Percentiles rank a stretch among this genome's conserved stretches.
Conservation (phyloP, 1,284 basidiomycete species). For the Puccinia polysora region DNA sequence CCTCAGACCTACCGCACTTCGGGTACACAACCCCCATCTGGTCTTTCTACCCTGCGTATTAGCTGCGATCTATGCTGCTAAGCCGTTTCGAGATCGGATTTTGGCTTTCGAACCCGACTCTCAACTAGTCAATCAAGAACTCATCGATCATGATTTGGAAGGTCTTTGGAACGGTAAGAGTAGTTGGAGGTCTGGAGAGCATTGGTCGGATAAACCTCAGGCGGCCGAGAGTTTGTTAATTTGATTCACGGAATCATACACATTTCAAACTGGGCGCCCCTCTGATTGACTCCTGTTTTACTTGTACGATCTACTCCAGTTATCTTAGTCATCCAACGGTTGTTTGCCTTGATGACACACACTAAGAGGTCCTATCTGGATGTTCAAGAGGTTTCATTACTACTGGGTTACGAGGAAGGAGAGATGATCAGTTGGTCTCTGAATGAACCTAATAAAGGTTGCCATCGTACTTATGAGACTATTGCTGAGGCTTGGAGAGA, state of each 20-base stretch:
- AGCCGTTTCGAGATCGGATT: conserved; percentile 42
- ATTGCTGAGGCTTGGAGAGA: conserved; percentile 43
- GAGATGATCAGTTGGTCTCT: conserved; percentile 43
- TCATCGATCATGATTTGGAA: conserved; percentile 35
- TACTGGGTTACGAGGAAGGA: conserved; percentile 42
- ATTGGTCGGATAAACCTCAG: conserved; percentile 37
- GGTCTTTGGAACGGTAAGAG: conserved; percentile 41
- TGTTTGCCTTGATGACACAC: conserved; percentile 35
- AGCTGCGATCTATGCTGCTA: conserved; percentile 40
- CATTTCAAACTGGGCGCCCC: background rate
- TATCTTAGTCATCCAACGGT: conserved; percentile 33
- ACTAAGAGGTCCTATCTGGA: conserved; percentile 40
- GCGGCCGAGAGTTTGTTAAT: conserved; percentile 28
- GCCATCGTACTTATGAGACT: conserved; percentile 41
- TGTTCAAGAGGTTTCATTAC: conserved; percentile 30
- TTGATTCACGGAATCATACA: background rate
- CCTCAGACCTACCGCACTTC: conserved; percentile 30
- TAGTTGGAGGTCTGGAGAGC: conserved; percentile 37
- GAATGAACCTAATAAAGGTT: conserved; percentile 43
- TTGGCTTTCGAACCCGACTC: conserved; percentile 20
- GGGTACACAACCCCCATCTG: conserved; percentile 42
- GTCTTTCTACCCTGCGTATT: conserved; percentile 41
- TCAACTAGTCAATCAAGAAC: conserved; percentile 4
- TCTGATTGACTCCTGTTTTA: no score
- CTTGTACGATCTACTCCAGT: no score